These are phyloP conservation scores for Ogataea hybrid DNA, from an alignment of 1,139 yeast species.

Conservation along the genomic window DNA sequence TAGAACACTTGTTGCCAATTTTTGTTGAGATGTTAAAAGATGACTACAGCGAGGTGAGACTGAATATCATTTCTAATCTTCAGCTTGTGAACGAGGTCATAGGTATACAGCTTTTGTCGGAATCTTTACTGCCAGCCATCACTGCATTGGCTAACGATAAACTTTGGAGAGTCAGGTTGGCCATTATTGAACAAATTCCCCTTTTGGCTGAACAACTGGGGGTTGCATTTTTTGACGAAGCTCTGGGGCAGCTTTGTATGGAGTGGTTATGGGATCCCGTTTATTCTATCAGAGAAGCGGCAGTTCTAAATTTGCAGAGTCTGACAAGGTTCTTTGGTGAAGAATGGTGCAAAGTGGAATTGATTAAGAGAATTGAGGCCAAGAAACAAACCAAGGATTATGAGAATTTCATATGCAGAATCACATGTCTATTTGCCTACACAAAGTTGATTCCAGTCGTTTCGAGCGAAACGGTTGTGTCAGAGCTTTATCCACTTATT, in stretches of 20 bases:
- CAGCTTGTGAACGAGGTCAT: slow-evolving; percentile 92
- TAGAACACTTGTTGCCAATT: slow-evolving; percentile 80
- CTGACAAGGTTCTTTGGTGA: slow-evolving; percentile 87
- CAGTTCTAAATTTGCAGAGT: slow-evolving; percentile 77
- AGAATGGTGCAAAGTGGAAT: slow-evolving; percentile 87
- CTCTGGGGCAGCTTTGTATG: slow-evolving; percentile 85
- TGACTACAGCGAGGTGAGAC: slow-evolving; percentile 94
- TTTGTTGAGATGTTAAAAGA: slow-evolving; percentile 93
- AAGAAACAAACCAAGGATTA: slow-evolving; percentile 40
- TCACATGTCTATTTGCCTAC: slow-evolving; percentile 87
- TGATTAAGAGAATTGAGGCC: slow-evolving; percentile 70
- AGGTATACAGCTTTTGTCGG: slow-evolving; percentile 85
- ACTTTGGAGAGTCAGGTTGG: slow-evolving; percentile 97
- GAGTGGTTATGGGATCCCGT: slow-evolving; percentile 99
- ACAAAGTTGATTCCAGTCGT: slow-evolving; percentile 74
- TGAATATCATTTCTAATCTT: slow-evolving; percentile 88
- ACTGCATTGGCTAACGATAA: slow-evolving; percentile 94
- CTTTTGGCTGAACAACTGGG: slow-evolving; percentile 95
- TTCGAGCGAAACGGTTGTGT: slow-evolving; percentile 50
- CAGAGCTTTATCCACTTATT: slow-evolving; percentile 76
- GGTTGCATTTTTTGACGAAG: slow-evolving; percentile 87
- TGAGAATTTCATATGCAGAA: slow-evolving; percentile 78
- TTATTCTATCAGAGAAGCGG: slow-evolving; percentile 94
- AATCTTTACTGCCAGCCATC: slow-evolving; percentile 90
- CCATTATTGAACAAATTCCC: slow-evolving; percentile 96